Evolutionary conservation across 2,329 filamentous ascomycete species (phyloP), one percentile per base, ranked within the genome.

Genomic region (Geosmithia flava): DNA sequence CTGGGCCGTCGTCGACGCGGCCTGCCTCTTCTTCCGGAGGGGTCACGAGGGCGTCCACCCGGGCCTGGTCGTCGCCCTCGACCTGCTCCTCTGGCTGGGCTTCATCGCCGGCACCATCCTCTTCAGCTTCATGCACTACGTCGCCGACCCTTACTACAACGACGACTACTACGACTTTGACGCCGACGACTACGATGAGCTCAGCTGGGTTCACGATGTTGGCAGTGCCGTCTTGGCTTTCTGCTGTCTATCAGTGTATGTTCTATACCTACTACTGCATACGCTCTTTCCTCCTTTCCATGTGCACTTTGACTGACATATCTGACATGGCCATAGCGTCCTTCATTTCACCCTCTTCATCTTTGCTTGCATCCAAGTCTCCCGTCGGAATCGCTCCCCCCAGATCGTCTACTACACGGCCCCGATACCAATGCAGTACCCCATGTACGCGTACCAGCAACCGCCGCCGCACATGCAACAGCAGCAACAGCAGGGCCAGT

Each of bases 311-410:
- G n/a, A 39, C 29, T 44, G 45, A 44, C 16, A 46, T 43, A 8
- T n/a, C 11, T 16, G 33, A 37, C 15, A 5, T 16, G 3, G 6
- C 8, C 11, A 20, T 33, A 57, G 55, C 10, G 10, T 53, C 45
- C 2, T 48, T 30, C 55, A 57, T 40, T 43, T 57, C 37, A 44
- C 46, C 27, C 42, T 57, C 20, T 57, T 57, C 46, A 42, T 56
- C 50, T 56, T 57, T 15, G 55, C 49, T 20, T 56, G 55, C 51
- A 50, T 47, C 47, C 54, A 57, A 46, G 55, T 52, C 15, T 48
- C 47, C 40, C 46, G 51, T 29, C 54, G 55, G 45, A 56, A 55
- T 48, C 48, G 48, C 27, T 42, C 50, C n/a, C 30, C 50, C n/a
- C 41, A 53, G 11, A 39, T 56, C 42, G 42, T 53, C 42, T 55